phyloP scores from a whole-genome alignment of 495 filamentous ascomycete species.

The Evernia prunastri region DNA sequence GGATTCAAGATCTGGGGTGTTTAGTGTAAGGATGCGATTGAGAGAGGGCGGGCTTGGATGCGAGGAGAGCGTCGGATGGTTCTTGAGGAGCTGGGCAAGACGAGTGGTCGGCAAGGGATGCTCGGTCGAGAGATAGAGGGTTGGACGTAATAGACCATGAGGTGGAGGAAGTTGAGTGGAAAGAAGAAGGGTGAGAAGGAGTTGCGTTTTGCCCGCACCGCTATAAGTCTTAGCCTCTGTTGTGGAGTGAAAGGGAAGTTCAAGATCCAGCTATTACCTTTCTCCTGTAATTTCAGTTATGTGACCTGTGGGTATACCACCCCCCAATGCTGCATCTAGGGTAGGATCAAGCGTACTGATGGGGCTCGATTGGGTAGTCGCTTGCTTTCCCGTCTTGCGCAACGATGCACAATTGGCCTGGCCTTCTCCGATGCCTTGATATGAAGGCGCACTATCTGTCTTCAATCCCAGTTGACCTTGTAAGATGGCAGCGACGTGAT shows the following conservation, averaged over 20 bases:
- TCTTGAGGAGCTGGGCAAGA: conserved; percentile 66
- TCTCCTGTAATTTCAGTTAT: conserved; percentile 90
- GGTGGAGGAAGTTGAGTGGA: conserved; percentile 72
- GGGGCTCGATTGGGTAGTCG: conserved; percentile 40
- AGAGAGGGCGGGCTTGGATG: conserved; percentile 49
- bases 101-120: conserved; percentile 72
- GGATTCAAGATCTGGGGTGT: conserved; percentile 84
- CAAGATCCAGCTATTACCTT: conserved; percentile 50
- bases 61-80: conserved; percentile 50
- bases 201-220: conserved; percentile 93
- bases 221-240: conserved; percentile 32
- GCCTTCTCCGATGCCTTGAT: conserved; percentile 10
- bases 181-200: conserved; percentile 76
- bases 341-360: conserved; percentile 75
- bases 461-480: conserved; percentile 55
- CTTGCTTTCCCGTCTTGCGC: conserved; percentile 19
- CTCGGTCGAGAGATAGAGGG: conserved; percentile 95
- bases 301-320: conserved; percentile 78
- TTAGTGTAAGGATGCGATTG: conserved; percentile 63
- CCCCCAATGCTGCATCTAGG: conserved; percentile 69
- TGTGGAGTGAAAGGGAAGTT: neutral
- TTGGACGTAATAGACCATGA: conserved; percentile 57
- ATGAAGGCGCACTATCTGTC: conserved; percentile 3
- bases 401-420: conserved; percentile 29
- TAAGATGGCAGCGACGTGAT: conserved; percentile 56